Conservation (phyloP, 2,329 filamentous ascomycete species). For the Didymella lethalis region DNA sequence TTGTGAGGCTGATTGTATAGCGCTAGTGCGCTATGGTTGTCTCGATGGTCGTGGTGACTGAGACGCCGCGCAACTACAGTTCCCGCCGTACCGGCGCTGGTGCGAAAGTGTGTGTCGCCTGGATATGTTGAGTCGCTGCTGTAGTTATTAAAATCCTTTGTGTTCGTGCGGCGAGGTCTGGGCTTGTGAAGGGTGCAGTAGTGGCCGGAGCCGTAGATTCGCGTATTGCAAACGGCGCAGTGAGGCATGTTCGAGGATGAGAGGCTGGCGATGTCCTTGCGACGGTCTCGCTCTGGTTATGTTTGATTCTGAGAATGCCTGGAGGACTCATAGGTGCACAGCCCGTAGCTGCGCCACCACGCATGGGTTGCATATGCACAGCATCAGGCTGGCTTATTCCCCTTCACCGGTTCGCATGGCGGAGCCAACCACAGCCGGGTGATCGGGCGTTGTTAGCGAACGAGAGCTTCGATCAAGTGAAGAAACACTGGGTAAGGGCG, state of each 20-base stretch:
- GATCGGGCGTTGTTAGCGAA: neutral
- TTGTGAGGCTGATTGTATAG: no score
- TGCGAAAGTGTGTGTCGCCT: slow-evolving; percentile 15
- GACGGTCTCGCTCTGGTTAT: no score
- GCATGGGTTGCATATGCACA: slow-evolving; percentile 24
- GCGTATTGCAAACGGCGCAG: slow-evolving; percentile 19
- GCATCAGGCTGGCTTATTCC: slow-evolving; percentile 17
- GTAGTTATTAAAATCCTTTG: slow-evolving; percentile 6
- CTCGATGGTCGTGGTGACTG: neutral
- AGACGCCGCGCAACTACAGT: slow-evolving; percentile 1
- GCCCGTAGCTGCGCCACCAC: slow-evolving; percentile 12
- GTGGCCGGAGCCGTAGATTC: slow-evolving; percentile 24
- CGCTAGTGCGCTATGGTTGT: no score
- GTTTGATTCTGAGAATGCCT: no score
- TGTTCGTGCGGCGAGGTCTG: neutral
- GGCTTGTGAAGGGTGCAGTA: slow-evolving; percentile 25
- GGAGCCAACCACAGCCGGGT: neutral
- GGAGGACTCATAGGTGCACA: no score
- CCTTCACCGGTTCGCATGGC: slow-evolving; percentile 24
- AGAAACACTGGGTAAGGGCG: no score
- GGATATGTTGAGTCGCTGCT: slow-evolving; percentile 17
- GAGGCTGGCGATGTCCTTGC: no score
- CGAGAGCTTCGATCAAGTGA: no score
- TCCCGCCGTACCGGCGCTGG: neutral
- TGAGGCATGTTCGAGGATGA: slow-evolving; percentile 17